phyloP scores from a whole-genome alignment of 176 grass and related monocot genomes.

The Luzula sylvatica region DNA sequence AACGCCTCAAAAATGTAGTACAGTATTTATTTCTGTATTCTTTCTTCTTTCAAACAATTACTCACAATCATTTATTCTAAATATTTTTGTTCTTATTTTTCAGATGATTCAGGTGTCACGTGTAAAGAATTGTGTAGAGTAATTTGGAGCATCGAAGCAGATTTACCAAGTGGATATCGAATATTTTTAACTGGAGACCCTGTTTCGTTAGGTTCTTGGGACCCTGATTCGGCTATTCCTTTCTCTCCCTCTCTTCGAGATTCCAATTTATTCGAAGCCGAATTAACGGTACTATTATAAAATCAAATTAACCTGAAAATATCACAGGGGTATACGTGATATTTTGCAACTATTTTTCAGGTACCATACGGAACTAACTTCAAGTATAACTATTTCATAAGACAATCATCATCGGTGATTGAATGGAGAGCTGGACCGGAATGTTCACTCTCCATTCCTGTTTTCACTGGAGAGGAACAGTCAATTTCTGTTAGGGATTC shows the following conservation, averaged over 20 bases:
- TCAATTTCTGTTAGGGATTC: slow-evolving; percentile 64
- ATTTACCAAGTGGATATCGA: slow-evolving; percentile 52
- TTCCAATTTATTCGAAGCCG: slow-evolving; percentile 46
- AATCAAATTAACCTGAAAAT: neutral
- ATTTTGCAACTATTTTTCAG: slow-evolving; percentile 33
- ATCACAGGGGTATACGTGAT: no score
- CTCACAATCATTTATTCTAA: neutral
- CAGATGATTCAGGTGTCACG: slow-evolving; percentile 45
- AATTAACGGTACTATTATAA: slow-evolving; percentile 60
- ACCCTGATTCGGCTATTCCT: slow-evolving; percentile 60
- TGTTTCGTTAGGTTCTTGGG: slow-evolving; percentile 79
- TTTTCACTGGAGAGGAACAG: slow-evolving; percentile 39
- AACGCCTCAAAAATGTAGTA: slow-evolving; percentile 4
- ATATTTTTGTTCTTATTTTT: slow-evolving; percentile 18
- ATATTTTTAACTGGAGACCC: slow-evolving; percentile 74
- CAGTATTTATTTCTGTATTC: neutral
- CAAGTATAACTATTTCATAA: slow-evolving; percentile 95
- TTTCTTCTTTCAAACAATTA: neutral
- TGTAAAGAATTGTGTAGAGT: slow-evolving; percentile 76
- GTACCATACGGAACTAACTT: slow-evolving; percentile 86
- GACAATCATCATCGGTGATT: slow-evolving; percentile 40
- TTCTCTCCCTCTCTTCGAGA: slow-evolving; percentile 45
- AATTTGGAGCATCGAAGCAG: slow-evolving; percentile 72
- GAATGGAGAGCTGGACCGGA: slow-evolving; percentile 79
- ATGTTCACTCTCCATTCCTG: slow-evolving; percentile 68